A percentile compares a stretch with the other conserved stretches of the same genome.
phyloP scores from a whole-genome alignment of 2,329 filamentous ascomycete genomes.

The Venturia effusa region DNA sequence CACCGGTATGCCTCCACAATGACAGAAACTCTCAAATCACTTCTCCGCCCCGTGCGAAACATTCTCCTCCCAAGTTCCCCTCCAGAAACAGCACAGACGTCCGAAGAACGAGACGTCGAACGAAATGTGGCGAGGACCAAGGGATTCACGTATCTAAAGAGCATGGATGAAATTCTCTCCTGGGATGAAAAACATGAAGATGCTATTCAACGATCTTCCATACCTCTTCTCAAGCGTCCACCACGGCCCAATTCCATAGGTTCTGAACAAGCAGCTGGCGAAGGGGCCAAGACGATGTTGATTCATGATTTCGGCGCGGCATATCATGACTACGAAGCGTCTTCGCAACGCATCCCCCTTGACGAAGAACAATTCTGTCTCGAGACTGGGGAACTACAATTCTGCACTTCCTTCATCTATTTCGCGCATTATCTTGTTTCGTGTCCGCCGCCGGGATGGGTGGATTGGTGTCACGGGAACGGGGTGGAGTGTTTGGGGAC shows the following conservation, averaged over 20 bases:
- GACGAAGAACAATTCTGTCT: neutral
- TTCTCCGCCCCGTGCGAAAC: neutral
- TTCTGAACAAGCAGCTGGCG: neutral
- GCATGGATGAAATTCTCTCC: slow-evolving; percentile 26
- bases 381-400: slow-evolving; percentile 24
- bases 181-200: slow-evolving; percentile 25
- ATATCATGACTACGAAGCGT: neutral
- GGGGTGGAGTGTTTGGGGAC: slow-evolving; percentile 34
- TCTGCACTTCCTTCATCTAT: slow-evolving; percentile 34
- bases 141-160: slow-evolving; percentile 32
- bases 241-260: neutral
- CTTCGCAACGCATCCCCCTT: neutral
- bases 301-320: neutral
- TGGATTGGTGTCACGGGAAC: slow-evolving; percentile 35
- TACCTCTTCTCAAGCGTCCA: neutral
- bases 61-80: neutral
- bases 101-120: neutral
- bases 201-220: slow-evolving; percentile 19
- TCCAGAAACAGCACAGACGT: neutral
- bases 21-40: neutral
- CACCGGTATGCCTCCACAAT: neutral
- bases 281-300: neutral
- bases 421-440: slow-evolving; percentile 38
- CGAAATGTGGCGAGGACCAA: slow-evolving; percentile 20
- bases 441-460: slow-evolving; percentile 35